These are phyloP conservation scores for Trichothecium sympodiale DNA, from an alignment of 2,329 filamentous ascomycete species.

Conservation along the genomic window DNA sequence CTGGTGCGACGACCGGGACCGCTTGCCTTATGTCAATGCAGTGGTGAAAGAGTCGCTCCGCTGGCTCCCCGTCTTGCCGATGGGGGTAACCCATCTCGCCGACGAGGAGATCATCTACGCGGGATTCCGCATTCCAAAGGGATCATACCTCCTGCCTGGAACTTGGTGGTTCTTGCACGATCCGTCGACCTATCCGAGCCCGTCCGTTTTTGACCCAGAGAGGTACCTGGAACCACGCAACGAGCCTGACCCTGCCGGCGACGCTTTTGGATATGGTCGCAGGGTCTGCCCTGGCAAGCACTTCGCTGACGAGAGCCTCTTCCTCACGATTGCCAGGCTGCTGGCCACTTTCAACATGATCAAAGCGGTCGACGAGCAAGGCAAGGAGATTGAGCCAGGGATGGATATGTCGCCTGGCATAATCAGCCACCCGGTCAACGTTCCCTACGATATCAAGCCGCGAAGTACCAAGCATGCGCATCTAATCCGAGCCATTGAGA, in stretches of 20 bases:
- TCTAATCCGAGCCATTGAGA: conserved; percentile 6
- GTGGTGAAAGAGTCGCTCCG: conserved; percentile 14
- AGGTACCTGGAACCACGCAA: conserved; percentile 13
- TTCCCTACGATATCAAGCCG: conserved; percentile 5
- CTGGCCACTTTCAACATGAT: conserved; percentile 33
- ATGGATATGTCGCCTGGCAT: too few relatives aligned
- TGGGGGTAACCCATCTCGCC: conserved; percentile 24
- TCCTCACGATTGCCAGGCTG: conserved; percentile 22
- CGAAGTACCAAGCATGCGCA: conserved; percentile 5
- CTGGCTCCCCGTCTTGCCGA: conserved; percentile 15
- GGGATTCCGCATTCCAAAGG: conserved; percentile 17
- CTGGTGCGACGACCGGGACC: conserved; percentile 11
- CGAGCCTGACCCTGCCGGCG: conserved; percentile 14
- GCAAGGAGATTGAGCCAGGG: too few relatives aligned
- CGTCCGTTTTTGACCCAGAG: conserved; percentile 15
- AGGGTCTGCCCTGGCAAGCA: conserved; percentile 18
- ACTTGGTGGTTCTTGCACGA: conserved; percentile 11
- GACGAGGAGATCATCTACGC: conserved; percentile 14
- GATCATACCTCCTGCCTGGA: conserved; percentile 11
- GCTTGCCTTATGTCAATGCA: conserved; percentile 15
- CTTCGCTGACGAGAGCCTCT: conserved; percentile 15
- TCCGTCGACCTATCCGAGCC: conserved; percentile 32
- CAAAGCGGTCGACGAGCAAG: conserved; percentile 3
- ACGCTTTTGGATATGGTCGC: conserved; percentile 18
- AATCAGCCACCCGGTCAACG: conserved; percentile 7